A percentile compares a stretch with the other conserved stretches of the same genome.
Conservation (phyloP, 1,284 basidiomycete genomes). For the Pseudozyma sp. region DNA sequence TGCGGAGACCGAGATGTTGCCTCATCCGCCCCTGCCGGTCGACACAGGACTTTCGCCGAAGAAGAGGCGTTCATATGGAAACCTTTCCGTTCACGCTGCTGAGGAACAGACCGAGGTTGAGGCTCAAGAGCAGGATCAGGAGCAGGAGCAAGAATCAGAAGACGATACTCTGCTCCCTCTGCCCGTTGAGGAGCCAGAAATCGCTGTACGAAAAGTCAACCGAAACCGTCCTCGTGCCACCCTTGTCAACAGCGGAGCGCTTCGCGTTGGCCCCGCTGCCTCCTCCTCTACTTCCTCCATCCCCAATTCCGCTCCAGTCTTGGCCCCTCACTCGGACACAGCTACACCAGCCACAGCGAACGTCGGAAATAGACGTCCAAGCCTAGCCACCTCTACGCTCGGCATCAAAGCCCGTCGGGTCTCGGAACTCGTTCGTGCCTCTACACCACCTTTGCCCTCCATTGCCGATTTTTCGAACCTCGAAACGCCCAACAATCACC, state of each 20-base stretch:
- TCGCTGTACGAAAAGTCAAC: slow-evolving; percentile 2
- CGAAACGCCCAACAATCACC: slow-evolving; percentile 28
- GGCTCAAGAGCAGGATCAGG: slow-evolving; percentile 4
- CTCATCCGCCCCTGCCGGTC: slow-evolving; percentile 26
- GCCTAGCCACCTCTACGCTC: slow-evolving; percentile 33
- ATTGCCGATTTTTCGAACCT: slow-evolving; percentile 30
- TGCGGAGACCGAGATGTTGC: slow-evolving; percentile 3
- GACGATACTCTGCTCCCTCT: slow-evolving; percentile 30
- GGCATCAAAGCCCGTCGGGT: slow-evolving; percentile 47
- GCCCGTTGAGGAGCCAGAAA: slow-evolving; percentile 4
- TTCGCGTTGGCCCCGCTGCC: slow-evolving; percentile 8
- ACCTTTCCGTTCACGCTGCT: slow-evolving; percentile 36
- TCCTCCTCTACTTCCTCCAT: slow-evolving; percentile 9
- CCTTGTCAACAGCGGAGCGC: slow-evolving; percentile 47
- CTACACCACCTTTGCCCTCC: slow-evolving; percentile 34
- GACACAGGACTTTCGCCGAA: slow-evolving; percentile 32
- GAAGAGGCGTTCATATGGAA: slow-evolving; percentile 48
- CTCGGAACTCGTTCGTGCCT: slow-evolving; percentile 41
- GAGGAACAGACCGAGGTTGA: slow-evolving; percentile 1
- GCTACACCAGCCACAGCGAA: not conserved
- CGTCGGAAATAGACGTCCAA: slow-evolving; percentile 14
- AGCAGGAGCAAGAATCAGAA: not conserved
- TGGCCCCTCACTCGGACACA: not conserved
- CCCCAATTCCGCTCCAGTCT: not conserved
- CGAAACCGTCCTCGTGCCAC: slow-evolving; percentile 36